Evolutionary conservation across 2,329 filamentous ascomycete genomes (phyloP), one percentile per base, ranked within the genome.

Genomic region (Calonectria pteridis): DNA sequence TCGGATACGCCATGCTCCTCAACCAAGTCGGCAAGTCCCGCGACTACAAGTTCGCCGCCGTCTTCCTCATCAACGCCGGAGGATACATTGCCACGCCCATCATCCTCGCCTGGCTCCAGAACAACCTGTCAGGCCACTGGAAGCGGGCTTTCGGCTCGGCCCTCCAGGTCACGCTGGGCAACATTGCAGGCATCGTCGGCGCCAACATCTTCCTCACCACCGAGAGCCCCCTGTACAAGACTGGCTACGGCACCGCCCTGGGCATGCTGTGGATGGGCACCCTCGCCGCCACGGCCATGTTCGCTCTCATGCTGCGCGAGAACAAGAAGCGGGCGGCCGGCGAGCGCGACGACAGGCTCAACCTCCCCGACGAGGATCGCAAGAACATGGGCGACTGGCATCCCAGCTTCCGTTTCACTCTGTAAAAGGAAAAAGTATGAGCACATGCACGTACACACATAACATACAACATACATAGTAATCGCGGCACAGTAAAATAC

Each of bases 41-140:
- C 63, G 76, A 77, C 62, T 79, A 73, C 82, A 72, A 89, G 65
- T 91, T 91, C 81, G 87, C 89, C 65, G 89, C 89, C 13, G 82
- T 91, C 55, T 91, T 89, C 80, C 85, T 91, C 53, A 83, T 91
- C 77, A 88, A 89, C 3, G 84, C 84, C 10, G 90, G 90, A 20
- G 87, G 87, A 2, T 91, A 88, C 78, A 88, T 89, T 65, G 86
- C 87, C 4, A 88, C 90, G 73, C 90, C 90, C 1, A 86, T 92
- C 51, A 85, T 86, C 1, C 82, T 92, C 31, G 88, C 86, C 9
- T 92, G 90, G 90, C 83, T 92, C 13, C 78, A 86, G 71, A 91
- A 92, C 79, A 89, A 90, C 75, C 85, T 91, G 76, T 86, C 85
- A 0, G 90, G 90, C 1, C 89, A 91, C 79, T 91, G 90, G 80